phyloP scores from a whole-genome alignment of 2,329 filamentous ascomycete genomes.

The Diaporthe sp. region DNA sequence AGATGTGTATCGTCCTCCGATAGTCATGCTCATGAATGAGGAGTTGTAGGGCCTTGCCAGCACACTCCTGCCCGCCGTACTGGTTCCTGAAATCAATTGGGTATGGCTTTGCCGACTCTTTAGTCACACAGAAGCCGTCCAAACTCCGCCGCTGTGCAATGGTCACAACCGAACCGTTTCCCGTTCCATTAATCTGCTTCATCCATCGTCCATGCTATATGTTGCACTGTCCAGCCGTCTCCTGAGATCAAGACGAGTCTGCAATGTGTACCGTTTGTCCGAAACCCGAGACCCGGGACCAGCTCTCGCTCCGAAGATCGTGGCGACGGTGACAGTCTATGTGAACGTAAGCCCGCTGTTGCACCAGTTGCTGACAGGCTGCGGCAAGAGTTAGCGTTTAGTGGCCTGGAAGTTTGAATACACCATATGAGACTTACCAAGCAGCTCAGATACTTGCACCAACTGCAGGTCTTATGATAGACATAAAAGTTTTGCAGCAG shows the following conservation, averaged over 20 bases:
- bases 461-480: constrained; percentile 78
- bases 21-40: not conserved
- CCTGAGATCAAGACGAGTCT: not conserved
- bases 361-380: constrained; percentile 77
- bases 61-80: not conserved
- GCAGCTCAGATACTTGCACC: constrained; percentile 97
- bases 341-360: constrained; percentile 52
- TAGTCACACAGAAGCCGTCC: constrained; percentile 7
- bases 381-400: constrained; percentile 38
- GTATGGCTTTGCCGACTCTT: not conserved
- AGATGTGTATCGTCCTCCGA: not conserved
- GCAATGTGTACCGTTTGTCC: not conserved
- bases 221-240: not conserved
- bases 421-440: constrained; percentile 71
- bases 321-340: constrained; percentile 37
- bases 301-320: constrained; percentile 39
- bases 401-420: not conserved
- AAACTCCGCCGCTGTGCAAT: constrained; percentile 41
- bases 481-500: constrained; percentile 93
- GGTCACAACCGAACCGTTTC: not conserved
- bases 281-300: constrained; percentile 3
- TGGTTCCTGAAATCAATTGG: not conserved
- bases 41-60: not conserved
- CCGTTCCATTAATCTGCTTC: not conserved
- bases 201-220: not conserved